Evolutionary conservation across 176 grass and related monocot genomes (phyloP).

Genomic region (Avena sativa): DNA sequence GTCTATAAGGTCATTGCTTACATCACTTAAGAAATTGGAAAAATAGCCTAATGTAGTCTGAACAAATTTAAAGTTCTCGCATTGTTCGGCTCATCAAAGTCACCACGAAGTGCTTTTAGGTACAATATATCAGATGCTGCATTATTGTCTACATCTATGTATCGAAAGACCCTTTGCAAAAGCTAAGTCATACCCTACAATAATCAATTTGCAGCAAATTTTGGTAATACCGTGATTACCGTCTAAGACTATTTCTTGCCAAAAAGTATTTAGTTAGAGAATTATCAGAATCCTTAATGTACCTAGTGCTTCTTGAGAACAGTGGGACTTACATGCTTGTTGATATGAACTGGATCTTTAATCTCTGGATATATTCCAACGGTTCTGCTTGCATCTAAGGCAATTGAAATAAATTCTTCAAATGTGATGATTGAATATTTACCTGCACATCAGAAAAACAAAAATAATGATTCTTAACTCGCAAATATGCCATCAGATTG

Average conservation of each 20-base stretch:
- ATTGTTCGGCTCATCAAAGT: constrained; percentile 19
- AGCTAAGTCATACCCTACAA: not conserved
- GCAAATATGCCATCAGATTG: not conserved
- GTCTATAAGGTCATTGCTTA: constrained; percentile 42
- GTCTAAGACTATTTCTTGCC: not conserved
- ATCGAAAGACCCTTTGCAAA: constrained; percentile 11
- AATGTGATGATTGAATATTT: constrained; percentile 90
- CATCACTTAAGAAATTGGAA: constrained; percentile 32
- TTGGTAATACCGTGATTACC: not conserved
- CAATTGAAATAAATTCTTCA: constrained; percentile 93
- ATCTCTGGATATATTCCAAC: constrained; percentile 97
- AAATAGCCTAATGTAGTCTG: not conserved
- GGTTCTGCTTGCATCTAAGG: constrained; percentile 78
- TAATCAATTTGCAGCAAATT: constrained; percentile 21
- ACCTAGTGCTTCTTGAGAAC: constrained; percentile 7
- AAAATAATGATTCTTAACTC: constrained; percentile 29
- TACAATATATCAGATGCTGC: constrained; percentile 5
- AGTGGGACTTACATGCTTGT: constrained; percentile 76
- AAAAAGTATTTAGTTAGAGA: constrained; percentile 14
- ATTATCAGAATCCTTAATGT: constrained; percentile 26
- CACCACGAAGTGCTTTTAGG: constrained; percentile 6
- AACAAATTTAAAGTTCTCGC: not conserved
- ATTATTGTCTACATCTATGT: not conserved
- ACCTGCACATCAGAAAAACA: constrained; percentile 47
- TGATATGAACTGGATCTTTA: constrained; percentile 96